Evolutionary conservation across 2,329 filamentous ascomycete genomes (phyloP).

Genomic region (Exophiala bonariae): DNA sequence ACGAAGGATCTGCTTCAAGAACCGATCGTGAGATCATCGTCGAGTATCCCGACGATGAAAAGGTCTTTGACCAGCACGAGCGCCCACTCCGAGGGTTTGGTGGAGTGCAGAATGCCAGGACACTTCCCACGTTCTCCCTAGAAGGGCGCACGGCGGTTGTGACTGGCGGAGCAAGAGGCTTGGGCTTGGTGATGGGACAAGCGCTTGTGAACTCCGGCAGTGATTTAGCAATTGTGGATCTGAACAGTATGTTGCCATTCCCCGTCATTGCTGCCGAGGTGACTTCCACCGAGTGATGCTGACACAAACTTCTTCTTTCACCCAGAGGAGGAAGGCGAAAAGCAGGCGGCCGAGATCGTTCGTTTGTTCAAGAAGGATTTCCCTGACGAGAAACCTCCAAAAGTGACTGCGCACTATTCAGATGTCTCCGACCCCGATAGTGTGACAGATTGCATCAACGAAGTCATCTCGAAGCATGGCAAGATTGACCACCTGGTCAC

Average conservation of each 20-base stretch:
- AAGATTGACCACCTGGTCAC: slow-evolving; percentile 91
- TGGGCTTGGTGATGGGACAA: slow-evolving; percentile 91
- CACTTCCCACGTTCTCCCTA: slow-evolving; percentile 81
- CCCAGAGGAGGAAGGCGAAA: slow-evolving; percentile 77
- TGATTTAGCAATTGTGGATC: slow-evolving; percentile 86
- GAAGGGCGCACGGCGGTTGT: slow-evolving; percentile 81
- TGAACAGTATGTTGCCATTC: slow-evolving; percentile 68
- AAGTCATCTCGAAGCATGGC: slow-evolving; percentile 70
- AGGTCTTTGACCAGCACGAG: slow-evolving; percentile 66
- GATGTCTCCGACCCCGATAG: slow-evolving; percentile 81
- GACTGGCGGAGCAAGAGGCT: slow-evolving; percentile 83
- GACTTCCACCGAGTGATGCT: neutral
- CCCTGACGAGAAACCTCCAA: slow-evolving; percentile 63
- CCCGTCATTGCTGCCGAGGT: no score
- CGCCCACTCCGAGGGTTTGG: slow-evolving; percentile 72
- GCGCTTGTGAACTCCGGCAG: slow-evolving; percentile 85
- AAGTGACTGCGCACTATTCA: slow-evolving; percentile 84
- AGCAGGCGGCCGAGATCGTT: slow-evolving; percentile 72
- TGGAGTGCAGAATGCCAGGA: slow-evolving; percentile 80
- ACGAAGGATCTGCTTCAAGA: slow-evolving; percentile 71
- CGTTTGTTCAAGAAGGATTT: slow-evolving; percentile 77
- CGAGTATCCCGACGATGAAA: slow-evolving; percentile 71
- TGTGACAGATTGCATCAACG: slow-evolving; percentile 70
- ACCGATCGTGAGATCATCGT: slow-evolving; percentile 77
- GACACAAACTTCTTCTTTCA: slow-evolving; percentile 5